A percentile compares a stretch with the other conserved stretches of the same genome.
These are phyloP conservation scores for Metschnikowia koreensis DNA, from an alignment of 805 yeast species.

Conservation along the genomic window DNA sequence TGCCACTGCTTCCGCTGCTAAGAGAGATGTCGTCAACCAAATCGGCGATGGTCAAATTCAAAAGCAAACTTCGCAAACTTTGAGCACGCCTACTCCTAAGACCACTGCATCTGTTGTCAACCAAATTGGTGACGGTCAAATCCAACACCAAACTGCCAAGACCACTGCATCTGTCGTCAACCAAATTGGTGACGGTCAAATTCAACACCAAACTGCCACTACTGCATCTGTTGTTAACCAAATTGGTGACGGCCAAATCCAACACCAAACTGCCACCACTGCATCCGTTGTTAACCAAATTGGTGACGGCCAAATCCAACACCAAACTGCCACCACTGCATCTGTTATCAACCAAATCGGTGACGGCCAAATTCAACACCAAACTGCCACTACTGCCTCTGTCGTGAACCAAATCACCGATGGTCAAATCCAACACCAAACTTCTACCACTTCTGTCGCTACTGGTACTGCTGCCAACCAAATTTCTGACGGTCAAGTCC, in stretches of 20 bases:
- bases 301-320: constrained; percentile 18
- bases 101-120: constrained; percentile 27
- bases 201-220: constrained; percentile 13
- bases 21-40: constrained; percentile 47
- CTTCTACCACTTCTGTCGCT: constrained; percentile 20
- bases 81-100: constrained; percentile 25
- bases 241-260: constrained; percentile 21
- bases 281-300: constrained; percentile 17
- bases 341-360: constrained; percentile 46
- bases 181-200: constrained; percentile 23
- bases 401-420: constrained; percentile 18
- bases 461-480: constrained; percentile 19
- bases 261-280: constrained; percentile 11
- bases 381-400: constrained; percentile 29
- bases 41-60: constrained; percentile 65
- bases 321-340: constrained; percentile 19
- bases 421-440: constrained; percentile 18
- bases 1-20: constrained; percentile 24
- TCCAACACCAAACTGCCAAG: constrained; percentile 13
- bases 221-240: constrained; percentile 21
- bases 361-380: constrained; percentile 49
- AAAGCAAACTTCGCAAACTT: constrained; percentile 33
- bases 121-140: constrained; percentile 23
- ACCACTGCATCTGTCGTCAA: constrained; percentile 17
- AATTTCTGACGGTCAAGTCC: constrained; percentile 33